These are phyloP conservation scores for Fusarium staphyleae DNA, from an alignment of 2,329 filamentous ascomycete species.

Conservation along the genomic window DNA sequence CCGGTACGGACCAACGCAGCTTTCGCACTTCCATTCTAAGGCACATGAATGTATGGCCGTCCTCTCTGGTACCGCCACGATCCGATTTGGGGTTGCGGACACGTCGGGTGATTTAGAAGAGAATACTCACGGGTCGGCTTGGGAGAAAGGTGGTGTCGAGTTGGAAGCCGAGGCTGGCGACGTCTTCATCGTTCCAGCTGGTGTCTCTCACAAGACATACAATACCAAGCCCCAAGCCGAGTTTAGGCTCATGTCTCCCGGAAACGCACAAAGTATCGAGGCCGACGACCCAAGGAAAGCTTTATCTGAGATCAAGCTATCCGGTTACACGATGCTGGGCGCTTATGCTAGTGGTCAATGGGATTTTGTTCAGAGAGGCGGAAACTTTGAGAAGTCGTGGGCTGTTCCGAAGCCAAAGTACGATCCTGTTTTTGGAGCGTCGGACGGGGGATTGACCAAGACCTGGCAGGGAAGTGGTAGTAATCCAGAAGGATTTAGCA, in stretches of 20 bases:
- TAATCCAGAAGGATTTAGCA: background rate
- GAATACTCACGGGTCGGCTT: slow-evolving; percentile 48
- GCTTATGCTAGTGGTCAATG: slow-evolving; percentile 51
- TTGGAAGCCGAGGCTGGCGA: slow-evolving; percentile 59
- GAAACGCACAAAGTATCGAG: slow-evolving; percentile 49
- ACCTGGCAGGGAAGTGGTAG: slow-evolving; percentile 22
- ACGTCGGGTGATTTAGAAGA: slow-evolving; percentile 48
- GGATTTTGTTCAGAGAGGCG: slow-evolving; percentile 33
- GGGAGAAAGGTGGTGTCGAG: slow-evolving; percentile 58
- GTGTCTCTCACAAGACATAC: slow-evolving; percentile 62
- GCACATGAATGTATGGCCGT: slow-evolving; percentile 67
- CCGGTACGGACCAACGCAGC: slow-evolving; percentile 61
- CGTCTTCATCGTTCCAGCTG: slow-evolving; percentile 65
- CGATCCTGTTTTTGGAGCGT: slow-evolving; percentile 30
- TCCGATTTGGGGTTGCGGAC: slow-evolving; percentile 63
- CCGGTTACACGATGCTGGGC: slow-evolving; percentile 51
- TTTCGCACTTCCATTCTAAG: slow-evolving; percentile 63
- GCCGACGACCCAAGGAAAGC: slow-evolving; percentile 46
- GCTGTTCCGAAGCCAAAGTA: slow-evolving; percentile 26
- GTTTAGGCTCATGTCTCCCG: slow-evolving; percentile 52
- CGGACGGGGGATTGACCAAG: slow-evolving; percentile 6
- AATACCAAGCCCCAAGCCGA: slow-evolving; percentile 48
- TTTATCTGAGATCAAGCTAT: slow-evolving; percentile 47
- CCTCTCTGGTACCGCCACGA: slow-evolving; percentile 58
- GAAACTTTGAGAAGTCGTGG: slow-evolving; percentile 32